Base-by-base conservation (phyloP, 352 stramenopile species). In the Bremia lactucae region DNA sequence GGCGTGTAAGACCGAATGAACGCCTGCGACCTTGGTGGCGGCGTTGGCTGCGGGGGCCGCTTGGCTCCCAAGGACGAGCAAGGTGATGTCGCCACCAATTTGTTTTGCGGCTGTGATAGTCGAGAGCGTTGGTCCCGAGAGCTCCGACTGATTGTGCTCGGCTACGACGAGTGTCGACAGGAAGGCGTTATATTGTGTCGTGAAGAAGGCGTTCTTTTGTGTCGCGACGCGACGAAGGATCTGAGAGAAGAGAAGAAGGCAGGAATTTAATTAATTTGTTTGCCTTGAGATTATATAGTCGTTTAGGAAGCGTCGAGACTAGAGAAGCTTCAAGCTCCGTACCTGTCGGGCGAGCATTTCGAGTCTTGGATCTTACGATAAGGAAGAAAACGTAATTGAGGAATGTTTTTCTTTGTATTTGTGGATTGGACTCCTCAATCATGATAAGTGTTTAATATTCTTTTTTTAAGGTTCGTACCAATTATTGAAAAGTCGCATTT, bases 81-180 rank as follows among this genome's bases (percentile, higher is more conserved):
- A 23, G 23, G 74, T 89, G 23, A 92, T 65, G 53, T 94, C 80
- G 18, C 65, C 70, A 41, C 82, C 78, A 42, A 96, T 76, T 57
- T 93, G 65, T 22, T 57, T 55, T 3, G 88, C 85, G 11, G 88
- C 88, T 37, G 87, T 96, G 22, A 97, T 63, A 13, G 83, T 77
- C 50, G 72, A 72, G 36, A 96, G 62, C 41, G 88, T 95, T 31
- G 58, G 69, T 14, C 65, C 56, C 0, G 69, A 86, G 19, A 95
- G 50, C 20, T 73, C 60, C 42, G 70, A 59, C 33, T 65, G 58
- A 63, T 94, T 88, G 66, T 93, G 80, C 62, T 94, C 84, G 38
- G 83, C 83, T 38, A 95, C 60, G 23, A 95, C 79, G n/a, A 95
- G 57, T 28, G 78, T 89, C 41, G 78, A 87, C 42, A 92, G 67